Evolutionary conservation across 805 yeast genomes (phyloP).

Genomic region (Sungouiella blattae): DNA sequence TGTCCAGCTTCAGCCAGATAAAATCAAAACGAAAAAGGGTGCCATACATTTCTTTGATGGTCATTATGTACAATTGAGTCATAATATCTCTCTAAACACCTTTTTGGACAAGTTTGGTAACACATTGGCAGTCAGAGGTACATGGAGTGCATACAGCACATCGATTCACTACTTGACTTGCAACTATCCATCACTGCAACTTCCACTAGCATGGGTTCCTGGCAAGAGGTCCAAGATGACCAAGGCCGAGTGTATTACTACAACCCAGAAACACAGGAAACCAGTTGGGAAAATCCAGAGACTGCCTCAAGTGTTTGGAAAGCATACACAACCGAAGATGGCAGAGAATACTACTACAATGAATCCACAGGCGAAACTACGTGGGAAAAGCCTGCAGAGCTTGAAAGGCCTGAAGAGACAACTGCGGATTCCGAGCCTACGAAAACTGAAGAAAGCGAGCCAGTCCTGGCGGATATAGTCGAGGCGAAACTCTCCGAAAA

Average conservation of each 20-base stretch:
- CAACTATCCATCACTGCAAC: not conserved
- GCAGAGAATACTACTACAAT: conserved; percentile 68
- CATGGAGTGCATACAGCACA: too few relatives aligned
- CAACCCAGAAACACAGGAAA: conserved; percentile 58
- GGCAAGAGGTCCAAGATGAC: conserved; percentile 65
- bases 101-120: too few relatives aligned
- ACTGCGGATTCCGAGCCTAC: conserved; percentile 5
- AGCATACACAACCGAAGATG: conserved; percentile 50
- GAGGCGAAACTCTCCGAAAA: conserved; percentile 9
- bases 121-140: too few relatives aligned
- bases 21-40: too few relatives aligned
- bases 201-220: conserved; percentile 33
- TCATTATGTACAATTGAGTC: too few relatives aligned
- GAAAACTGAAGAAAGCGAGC: conserved; percentile 8
- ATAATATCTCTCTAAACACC: too few relatives aligned
- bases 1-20: too few relatives aligned
- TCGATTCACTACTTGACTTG: too few relatives aligned
- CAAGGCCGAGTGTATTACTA: conserved; percentile 72
- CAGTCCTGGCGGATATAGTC: too few relatives aligned
- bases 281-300: conserved; percentile 81
- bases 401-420: conserved; percentile 16
- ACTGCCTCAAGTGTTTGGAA: conserved; percentile 36
- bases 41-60: too few relatives aligned
- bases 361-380: conserved; percentile 60
- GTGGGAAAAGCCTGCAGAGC: conserved; percentile 74